Evolutionary conservation across 768 basidiomycete genomes (phyloP).

Genomic region (Hericium coralloides): DNA sequence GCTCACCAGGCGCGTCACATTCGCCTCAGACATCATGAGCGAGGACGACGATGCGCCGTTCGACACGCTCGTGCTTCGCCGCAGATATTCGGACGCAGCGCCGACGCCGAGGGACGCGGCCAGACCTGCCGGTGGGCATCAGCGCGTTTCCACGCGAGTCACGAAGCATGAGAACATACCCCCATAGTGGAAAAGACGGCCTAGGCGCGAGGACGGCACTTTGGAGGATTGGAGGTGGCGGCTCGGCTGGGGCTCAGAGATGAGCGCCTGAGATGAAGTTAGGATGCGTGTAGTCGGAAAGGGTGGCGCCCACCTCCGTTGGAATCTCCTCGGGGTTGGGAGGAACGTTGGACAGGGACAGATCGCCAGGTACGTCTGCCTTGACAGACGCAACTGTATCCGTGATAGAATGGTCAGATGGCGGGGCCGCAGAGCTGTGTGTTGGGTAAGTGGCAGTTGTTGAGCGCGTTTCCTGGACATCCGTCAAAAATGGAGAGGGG

Average conservation of each 20-base stretch:
- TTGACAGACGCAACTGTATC: no score
- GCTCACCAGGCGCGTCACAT: constrained; percentile 80
- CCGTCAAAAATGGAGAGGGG: no score
- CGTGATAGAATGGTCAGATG: no score
- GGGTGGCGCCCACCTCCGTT: no score
- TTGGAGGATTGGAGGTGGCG: constrained; percentile 69
- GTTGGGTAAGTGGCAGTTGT: no score
- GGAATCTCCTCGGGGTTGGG: no score
- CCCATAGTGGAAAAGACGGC: constrained; percentile 90
- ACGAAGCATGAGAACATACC: constrained; percentile 32
- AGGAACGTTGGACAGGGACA: no score
- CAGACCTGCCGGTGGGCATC: constrained; percentile 45
- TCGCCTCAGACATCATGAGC: constrained; percentile 85
- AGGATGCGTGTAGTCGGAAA: no score
- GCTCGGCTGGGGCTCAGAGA: constrained; percentile 2
- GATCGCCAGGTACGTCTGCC: no score
- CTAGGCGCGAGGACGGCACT: constrained; percentile 85
- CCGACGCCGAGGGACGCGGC: constrained; percentile 86
- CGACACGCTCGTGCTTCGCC: constrained; percentile 41
- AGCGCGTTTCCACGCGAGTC: not conserved
- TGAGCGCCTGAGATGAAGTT: not conserved
- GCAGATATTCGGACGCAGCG: constrained; percentile 78
- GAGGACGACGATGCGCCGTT: constrained; percentile 27
- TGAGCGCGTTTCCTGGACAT: no score
- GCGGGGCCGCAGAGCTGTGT: no score